Base-by-base conservation (phyloP, 441 rosid species). In the Capsella rubella region DNA sequence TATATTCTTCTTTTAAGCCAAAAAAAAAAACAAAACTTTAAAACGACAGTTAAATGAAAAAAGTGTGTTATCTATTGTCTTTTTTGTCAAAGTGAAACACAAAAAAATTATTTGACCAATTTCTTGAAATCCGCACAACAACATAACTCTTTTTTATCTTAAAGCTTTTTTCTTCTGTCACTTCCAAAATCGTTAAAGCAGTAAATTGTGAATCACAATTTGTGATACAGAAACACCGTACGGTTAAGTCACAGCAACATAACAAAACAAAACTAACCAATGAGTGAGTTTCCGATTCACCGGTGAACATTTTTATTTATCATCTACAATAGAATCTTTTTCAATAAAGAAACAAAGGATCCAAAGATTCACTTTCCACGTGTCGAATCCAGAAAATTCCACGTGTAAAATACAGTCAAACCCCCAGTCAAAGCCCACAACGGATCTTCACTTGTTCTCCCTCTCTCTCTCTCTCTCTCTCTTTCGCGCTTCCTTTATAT, bases 401-500 rank as follows among this genome's bases (percentile, higher is more conserved):
- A 78, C 81, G 71, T 72, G 81, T 47, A 51, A 71, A 47, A 9
- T 8, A 12, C 34, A 58, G 78, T 73, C 78, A 75, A 81, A 81
- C 56, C 43, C 49, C 75, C 18, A 64, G 72, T 73, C 69, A 76
- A 82, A 62, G 47, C 66, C 59, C 57, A 69, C 75, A 84, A 86
- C 84, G 87, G 86, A 82, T 82, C 76, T 76, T 82, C 50, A 78
- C 71, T 6, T 16, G 65, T 13, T 42, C 15, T 13, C n/a, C 12
- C n/a, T 27, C 75, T 60, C 77, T 69, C 79, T 57, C 64, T n/a
- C n/a, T n/a, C n/a, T n/a, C n/a, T 34, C 50, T 69, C 45, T 61
- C 72, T 60, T 74, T 69, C 79, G 62, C 63, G 45, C 66, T 65
- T 27, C 39, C 39, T 53, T 63, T 39, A 58, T 59, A 45, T 55